These are phyloP conservation scores for thale cress (Arabidopsis thaliana) DNA, from an alignment of 345 rosid species.

Conservation along the genomic window TAIR10.1 NC_003071.7:15984501-15985000, in stretches of 20 bases:
- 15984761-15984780: conserved; percentile 54
- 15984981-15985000: conserved; percentile 51
- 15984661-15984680: conserved; percentile 68
- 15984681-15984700: conserved; percentile 71
- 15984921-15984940: conserved; percentile 55
- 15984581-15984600: conserved; percentile 70
- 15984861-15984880: conserved; percentile 56
- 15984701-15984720: conserved; percentile 67
- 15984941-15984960: conserved; percentile 59
- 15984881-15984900: conserved; percentile 89
- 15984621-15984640: conserved; percentile 77
- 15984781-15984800: conserved; percentile 70
- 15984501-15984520: conserved; percentile 87
- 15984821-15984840: conserved; percentile 68
- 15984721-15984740: conserved; percentile 55
- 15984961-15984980: conserved; percentile 57
- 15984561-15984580: conserved; percentile 84
- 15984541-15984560: conserved; percentile 73
- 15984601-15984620: conserved; percentile 74
- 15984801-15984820: conserved; percentile 70
- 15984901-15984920: conserved; percentile 62
- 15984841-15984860: conserved; percentile 63
- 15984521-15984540: conserved; percentile 54
- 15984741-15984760: conserved; percentile 61
- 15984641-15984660: conserved; percentile 67